Conservation (phyloP, 768 basidiomycete species). For the Lactifluus volemus region DNA sequence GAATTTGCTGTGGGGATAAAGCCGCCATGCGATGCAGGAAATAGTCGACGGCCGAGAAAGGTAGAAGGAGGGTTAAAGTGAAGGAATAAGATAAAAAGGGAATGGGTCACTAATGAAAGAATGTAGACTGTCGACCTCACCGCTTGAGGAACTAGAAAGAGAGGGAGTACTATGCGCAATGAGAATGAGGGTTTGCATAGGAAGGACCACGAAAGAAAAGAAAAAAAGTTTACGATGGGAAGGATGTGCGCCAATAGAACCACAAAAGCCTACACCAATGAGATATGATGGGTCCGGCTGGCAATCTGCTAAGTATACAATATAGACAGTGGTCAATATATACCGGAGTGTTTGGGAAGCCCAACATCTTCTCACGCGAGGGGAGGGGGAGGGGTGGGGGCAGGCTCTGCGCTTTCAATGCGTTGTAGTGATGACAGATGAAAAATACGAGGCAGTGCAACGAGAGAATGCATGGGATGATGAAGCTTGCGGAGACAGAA, state of each 20-base stretch:
- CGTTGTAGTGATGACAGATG: conserved; percentile 22
- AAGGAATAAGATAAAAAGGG: conserved; percentile 76
- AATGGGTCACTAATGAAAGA: conserved; percentile 38
- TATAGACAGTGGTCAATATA: conserved; percentile 20
- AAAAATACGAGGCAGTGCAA: conserved; percentile 30
- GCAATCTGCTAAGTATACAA: conserved; percentile 21
- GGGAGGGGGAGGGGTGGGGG: neutral
- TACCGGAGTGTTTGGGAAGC: conserved; percentile 18
- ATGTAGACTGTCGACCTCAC: conserved; percentile 47
- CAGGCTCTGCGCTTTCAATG: conserved; percentile 16
- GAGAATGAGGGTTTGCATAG: conserved; percentile 47
- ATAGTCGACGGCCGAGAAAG: conserved; percentile 30
- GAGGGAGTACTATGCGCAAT: conserved; percentile 43
- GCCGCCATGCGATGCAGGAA: conserved; percentile 28
- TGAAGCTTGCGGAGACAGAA: conserved; percentile 34
- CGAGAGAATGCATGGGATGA: conserved; percentile 33
- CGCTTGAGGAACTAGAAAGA: conserved; percentile 39
- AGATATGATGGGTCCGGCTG: conserved; percentile 14
- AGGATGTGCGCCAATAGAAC: conserved; percentile 18
- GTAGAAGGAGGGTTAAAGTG: conserved; percentile 46
- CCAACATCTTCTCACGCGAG: conserved; percentile 16
- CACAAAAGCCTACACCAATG: conserved; percentile 20
- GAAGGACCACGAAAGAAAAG: conserved; percentile 1
- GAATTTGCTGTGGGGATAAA: conserved; percentile 17
- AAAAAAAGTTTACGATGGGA: conserved; percentile 18